These are phyloP conservation scores for Paramecium bursaria DNA, from an alignment of 73 alveolate species.

Conservation along the genomic window DNA sequence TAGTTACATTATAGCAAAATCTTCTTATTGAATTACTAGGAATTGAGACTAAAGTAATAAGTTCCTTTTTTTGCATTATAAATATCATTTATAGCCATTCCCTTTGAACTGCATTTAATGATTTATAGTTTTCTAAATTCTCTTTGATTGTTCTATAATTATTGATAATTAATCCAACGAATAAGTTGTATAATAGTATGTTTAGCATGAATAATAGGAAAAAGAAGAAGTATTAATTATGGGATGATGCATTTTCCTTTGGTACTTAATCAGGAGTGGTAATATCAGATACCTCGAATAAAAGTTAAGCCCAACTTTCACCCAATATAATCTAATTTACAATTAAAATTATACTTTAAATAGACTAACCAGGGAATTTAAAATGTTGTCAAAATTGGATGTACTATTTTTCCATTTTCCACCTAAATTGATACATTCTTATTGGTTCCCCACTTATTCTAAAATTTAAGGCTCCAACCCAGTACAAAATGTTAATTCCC, in stretches of 20 bases:
- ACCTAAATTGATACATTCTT: conserved; percentile 61
- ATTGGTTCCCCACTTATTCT: not conserved
- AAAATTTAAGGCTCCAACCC: not conserved
- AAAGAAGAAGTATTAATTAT: conserved; percentile 29
- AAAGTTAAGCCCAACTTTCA: conserved; percentile 70
- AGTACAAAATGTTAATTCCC: conserved; percentile 18
- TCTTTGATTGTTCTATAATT: conserved; percentile 74
- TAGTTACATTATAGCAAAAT: not conserved
- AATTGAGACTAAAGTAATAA: not conserved
- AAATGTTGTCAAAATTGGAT: conserved; percentile 73
- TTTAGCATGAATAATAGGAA: conserved; percentile 49
- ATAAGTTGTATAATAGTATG: conserved; percentile 66
- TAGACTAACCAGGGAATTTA: conserved; percentile 59
- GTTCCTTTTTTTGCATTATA: conserved; percentile 39
- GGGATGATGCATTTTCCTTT: not conserved
- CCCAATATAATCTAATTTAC: too few relatives aligned
- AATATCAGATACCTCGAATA: conserved; percentile 51
- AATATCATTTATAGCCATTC: conserved; percentile 45
- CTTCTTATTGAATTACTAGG: not conserved
- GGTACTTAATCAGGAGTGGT: conserved; percentile 62
- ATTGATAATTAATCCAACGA: conserved; percentile 74
- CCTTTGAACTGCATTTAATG: conserved; percentile 12
- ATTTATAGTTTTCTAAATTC: conserved; percentile 61
- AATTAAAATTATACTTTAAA: too few relatives aligned
- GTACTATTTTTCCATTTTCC: conserved; percentile 76